Percentiles rank a stretch among this genome's conserved stretches.
Evolutionary conservation across 1,284 basidiomycete species (phyloP).

Genomic region (Prillingera fragicola): DNA sequence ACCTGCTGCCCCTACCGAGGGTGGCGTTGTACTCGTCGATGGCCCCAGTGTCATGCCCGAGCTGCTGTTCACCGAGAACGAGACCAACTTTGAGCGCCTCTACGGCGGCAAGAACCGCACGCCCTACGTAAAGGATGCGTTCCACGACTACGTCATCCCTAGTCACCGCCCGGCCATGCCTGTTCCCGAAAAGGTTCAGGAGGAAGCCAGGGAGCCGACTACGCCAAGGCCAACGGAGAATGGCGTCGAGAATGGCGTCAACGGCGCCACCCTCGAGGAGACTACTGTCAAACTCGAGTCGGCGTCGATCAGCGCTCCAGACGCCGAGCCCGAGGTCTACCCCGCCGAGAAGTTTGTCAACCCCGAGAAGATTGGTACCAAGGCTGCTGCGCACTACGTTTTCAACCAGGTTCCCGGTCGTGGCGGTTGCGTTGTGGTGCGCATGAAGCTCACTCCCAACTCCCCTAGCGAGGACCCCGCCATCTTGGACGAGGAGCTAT

Average conservation of each 20-base stretch:
- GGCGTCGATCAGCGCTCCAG: constrained; percentile 58
- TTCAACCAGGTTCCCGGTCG: constrained; percentile 81
- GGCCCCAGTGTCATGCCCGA: constrained; percentile 66
- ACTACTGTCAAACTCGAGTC: constrained; percentile 77
- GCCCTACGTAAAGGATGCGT: constrained; percentile 91
- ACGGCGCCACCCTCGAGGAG: constrained; percentile 31
- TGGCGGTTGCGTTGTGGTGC: constrained; percentile 92
- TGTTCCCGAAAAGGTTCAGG: constrained; percentile 22
- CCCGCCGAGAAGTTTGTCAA: constrained; percentile 61
- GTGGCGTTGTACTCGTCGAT: constrained; percentile 57
- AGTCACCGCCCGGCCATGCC: constrained; percentile 62
- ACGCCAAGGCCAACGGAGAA: constrained; percentile 22
- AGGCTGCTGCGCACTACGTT: constrained; percentile 83
- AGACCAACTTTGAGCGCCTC: constrained; percentile 88
- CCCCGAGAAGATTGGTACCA: constrained; percentile 81
- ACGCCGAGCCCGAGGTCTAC: constrained; percentile 5
- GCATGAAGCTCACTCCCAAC: constrained; percentile 81
- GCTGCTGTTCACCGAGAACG: constrained; percentile 89
- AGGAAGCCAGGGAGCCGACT: constrained; percentile 21
- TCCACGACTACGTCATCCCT: constrained; percentile 93
- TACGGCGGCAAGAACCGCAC: constrained; percentile 81
- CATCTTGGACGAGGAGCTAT: constrained; percentile 80
- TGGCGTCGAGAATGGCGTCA: constrained; percentile 7
- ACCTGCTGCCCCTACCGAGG: constrained; percentile 66
- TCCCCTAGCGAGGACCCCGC: constrained; percentile 68